These are phyloP conservation scores for Leucocoprinus leucothites DNA, from an alignment of 768 basidiomycete genomes.

Conservation along the genomic window DNA sequence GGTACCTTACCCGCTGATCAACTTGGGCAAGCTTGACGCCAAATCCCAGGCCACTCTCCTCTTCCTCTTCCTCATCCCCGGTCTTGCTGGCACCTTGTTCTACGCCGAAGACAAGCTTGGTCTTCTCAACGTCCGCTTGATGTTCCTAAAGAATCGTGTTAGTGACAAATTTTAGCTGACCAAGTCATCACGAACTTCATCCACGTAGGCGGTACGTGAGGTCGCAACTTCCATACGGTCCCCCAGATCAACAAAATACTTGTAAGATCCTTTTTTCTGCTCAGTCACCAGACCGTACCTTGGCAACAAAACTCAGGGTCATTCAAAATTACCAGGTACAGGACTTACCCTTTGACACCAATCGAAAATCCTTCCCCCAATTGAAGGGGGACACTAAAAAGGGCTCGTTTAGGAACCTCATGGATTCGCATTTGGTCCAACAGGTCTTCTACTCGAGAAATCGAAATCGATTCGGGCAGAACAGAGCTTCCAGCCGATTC, in stretches of 20 bases:
- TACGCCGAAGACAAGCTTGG: slow-evolving; percentile 44
- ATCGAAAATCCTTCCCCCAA: slow-evolving; percentile 73
- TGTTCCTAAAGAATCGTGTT: slow-evolving; percentile 28
- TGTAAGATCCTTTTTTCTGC: slow-evolving; percentile 80
- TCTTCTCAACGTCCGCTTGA: slow-evolving; percentile 43
- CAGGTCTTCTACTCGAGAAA: slow-evolving; percentile 74
- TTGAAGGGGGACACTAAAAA: slow-evolving; percentile 79
- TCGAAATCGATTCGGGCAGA: slow-evolving; percentile 69
- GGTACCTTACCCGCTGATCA: slow-evolving; percentile 47
- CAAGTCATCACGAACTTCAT: slow-evolving; percentile 50
- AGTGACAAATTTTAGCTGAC: background rate
- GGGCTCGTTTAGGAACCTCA: slow-evolving; percentile 79
- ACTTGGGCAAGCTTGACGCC: slow-evolving; percentile 42
- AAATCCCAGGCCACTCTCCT: slow-evolving; percentile 19
- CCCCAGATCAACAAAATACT: slow-evolving; percentile 79
- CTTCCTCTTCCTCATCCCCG: slow-evolving; percentile 41
- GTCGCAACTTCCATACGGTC: slow-evolving; percentile 75
- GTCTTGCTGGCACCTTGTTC: slow-evolving; percentile 29
- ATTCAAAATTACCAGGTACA: background rate
- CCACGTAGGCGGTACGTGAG: slow-evolving; percentile 68
- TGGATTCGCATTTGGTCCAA: slow-evolving; percentile 78
- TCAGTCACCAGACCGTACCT: slow-evolving; percentile 90
- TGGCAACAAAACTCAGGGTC: background rate
- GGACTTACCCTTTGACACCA: slow-evolving; percentile 74
- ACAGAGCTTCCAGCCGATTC: slow-evolving; percentile 40